Percentiles rank a stretch among this genome's conserved stretches.
Conservation (phyloP, 495 filamentous ascomycete genomes). For the Aspergillus affinis region DNA sequence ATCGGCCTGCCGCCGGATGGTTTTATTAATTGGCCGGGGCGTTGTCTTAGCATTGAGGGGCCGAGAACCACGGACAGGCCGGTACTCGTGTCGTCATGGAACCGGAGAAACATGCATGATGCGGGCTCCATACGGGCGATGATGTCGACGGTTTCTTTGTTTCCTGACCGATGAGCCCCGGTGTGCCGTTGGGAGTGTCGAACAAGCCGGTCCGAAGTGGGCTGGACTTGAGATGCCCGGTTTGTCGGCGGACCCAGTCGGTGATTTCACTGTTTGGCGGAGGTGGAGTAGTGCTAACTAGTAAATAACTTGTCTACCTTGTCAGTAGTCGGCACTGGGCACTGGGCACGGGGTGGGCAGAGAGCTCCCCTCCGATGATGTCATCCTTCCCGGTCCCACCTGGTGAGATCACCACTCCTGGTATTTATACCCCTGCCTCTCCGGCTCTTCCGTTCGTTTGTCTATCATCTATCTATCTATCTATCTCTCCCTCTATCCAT, state of each 20-base stretch:
- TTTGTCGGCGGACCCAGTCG: not conserved
- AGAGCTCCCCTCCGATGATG: too few species aligned
- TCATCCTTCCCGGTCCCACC: not conserved
- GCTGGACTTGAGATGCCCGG: not conserved
- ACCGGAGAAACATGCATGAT: not conserved
- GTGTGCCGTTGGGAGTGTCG: too few species aligned
- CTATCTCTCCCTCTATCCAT: not conserved
- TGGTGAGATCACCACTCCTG: not conserved
- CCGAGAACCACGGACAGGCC: not conserved
- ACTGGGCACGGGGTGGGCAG: too few species aligned
- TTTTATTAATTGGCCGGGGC: not conserved
- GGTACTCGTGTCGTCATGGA: constrained; percentile 6
- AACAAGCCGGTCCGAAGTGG: not conserved
- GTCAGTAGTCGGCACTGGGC: too few species aligned
- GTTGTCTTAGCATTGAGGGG: constrained; percentile 2
- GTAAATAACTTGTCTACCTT: too few species aligned
- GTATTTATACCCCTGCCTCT: not conserved
- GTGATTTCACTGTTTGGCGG: not conserved
- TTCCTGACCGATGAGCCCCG: too few species aligned
- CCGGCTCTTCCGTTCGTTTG: not conserved
- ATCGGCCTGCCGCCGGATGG: not conserved
- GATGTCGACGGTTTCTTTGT: too few species aligned
- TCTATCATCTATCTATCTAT: not conserved
- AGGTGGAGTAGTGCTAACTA: too few species aligned
- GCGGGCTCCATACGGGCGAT: too few species aligned